Conservation (phyloP, 1,139 yeast species). For the Geotrichum bryndzae region DNA sequence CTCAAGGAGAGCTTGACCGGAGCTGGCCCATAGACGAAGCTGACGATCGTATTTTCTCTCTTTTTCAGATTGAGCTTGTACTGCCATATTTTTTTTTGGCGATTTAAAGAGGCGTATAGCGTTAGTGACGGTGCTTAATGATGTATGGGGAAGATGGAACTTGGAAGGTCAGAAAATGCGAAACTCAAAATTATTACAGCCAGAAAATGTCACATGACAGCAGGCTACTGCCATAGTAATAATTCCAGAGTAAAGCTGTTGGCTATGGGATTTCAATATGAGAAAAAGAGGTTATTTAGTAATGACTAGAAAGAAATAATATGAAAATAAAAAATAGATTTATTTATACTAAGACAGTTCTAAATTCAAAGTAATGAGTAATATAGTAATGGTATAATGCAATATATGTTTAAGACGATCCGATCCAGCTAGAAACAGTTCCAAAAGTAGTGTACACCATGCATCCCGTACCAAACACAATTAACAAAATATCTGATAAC, state of each 20-base stretch:
- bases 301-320: background rate
- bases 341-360: background rate
- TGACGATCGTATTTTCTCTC: constrained; percentile 68
- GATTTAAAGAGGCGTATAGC: background rate
- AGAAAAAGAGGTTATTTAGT: background rate
- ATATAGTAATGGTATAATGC: background rate
- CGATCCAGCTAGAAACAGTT: constrained; percentile 41
- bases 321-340: background rate
- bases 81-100: background rate
- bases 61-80: constrained; percentile 23
- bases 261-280: background rate
- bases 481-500: constrained; percentile 38
- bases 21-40: constrained; percentile 74
- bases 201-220: background rate
- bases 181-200: background rate
- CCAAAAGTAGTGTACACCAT: constrained; percentile 58
- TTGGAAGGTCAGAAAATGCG: background rate
- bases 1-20: constrained; percentile 65
- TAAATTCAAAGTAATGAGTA: background rate
- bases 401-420: background rate
- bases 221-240: background rate
- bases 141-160: background rate
- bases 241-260: too few species aligned
- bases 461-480: constrained; percentile 43
- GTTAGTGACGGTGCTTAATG: background rate